Evolutionary conservation across 805 yeast species (phyloP), one percentile per base, ranked within the genome.

Genomic region (Novakomyces olei): DNA sequence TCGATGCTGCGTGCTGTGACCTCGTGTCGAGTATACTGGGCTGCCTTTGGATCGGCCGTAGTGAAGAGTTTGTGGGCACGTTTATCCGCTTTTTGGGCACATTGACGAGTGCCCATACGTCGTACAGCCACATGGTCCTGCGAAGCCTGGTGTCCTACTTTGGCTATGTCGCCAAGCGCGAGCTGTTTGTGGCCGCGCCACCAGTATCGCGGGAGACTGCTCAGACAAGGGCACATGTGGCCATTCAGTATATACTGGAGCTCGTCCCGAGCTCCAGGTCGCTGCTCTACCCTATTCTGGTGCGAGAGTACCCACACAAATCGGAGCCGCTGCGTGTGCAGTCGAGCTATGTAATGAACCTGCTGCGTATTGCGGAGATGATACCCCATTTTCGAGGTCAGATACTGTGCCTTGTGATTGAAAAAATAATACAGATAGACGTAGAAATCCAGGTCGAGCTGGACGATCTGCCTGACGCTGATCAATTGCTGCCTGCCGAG

Each of bases 391-490:
- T 80, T 39, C 68, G 72, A 41, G 66, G 64, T 41, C 68, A 67
- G 33, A 61, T 77, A 5, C 80, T 94, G 93, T 70, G 73, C 18
- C 49, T 77, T 37, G 59, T 81, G 8, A 58, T 80, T 28, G 93
- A 83, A 50, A 66, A 70, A 40, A 64, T 76, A 36, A 78, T 85
- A 38, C 75, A 78, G 40, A 58, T 85, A 30, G 96, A 85, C 52
- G 93, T 83, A 4, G 95, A 80, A 50, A 58, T 81, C 35, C 92
- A 79, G 45, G 80, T 77, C 45, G 88, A 76, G 43, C 54, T 79
- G 37, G 92, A 80, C 44, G 92, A 77, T 41, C 55, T 72, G 35
- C 92, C 77, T 48, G 85, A 76, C 41, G 74, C 70, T 32, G 72
- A 64, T 18, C 64, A 67, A 9, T 10, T 22, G 12, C 25, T 22